Evolutionary conservation across 106 monocot species (phyloP), one percentile per base, ranked within the genome.

Genomic region (Agapanthus africanus): DNA sequence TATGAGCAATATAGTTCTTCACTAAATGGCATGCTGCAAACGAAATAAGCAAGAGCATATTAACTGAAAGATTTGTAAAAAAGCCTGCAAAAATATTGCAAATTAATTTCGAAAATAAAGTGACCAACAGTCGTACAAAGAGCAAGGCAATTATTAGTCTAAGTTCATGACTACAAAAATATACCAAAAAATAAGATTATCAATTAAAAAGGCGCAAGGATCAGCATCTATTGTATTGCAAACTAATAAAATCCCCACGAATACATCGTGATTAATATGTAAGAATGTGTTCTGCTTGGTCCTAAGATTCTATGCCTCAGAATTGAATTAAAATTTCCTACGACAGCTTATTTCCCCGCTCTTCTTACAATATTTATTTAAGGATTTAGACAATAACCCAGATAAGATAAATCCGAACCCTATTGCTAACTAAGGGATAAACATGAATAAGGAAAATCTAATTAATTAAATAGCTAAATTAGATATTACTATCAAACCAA

Each of bases 1-100:
- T 31, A 50, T 77, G 81, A 25, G 68, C 80, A 66, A 95, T 64
- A 47, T 88, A 95, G 81, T 91, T 95, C 85, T 95, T 95, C 79
- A 90, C 94, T 66, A 91, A 83, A 69, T 95, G 91, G 57, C 78
- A 83, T 18, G 81, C 89, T 93, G 86, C 81, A 79, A 77, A 79
- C 71, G 27, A 77, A 69, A 37, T 18, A 72, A 28, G 32, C 9
- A 25, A 16, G 23, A 70, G 70, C 33, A 22, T 38, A 37, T 32
- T 38, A 39, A 14, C 13, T 54, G 28, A 23, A 54, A 52, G 15
- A 54, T 35, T 39, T 16, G 28, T 16, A 49, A 54, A 54, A 57
- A n/a, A 68, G 4, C 7, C 21, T 39, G 39, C 21, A 22, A 18
- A 38, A 11, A 18, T 64, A 18, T 64, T 64, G 64, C 64, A 64